phyloP scores from a whole-genome alignment of 163 green algal genomes.

The Coccomyxa subellipsoidea region DNA sequence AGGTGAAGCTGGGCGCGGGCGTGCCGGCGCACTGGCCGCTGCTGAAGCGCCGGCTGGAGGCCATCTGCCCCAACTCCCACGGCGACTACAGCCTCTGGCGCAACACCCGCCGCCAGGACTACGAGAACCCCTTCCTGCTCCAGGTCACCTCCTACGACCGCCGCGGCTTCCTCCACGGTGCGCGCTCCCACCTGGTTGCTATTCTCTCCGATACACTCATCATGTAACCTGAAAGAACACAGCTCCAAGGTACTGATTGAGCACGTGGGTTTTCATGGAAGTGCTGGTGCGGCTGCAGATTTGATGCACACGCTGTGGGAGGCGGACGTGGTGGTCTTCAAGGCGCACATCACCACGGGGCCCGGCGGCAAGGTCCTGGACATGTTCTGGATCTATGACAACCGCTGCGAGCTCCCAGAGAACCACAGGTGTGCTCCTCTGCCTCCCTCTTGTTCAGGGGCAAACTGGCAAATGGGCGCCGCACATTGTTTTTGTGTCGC shows the following conservation, averaged over 20 bases:
- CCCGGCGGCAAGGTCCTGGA: slow-evolving; percentile 56
- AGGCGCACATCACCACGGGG: slow-evolving; percentile 70
- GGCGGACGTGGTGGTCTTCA: slow-evolving; percentile 64
- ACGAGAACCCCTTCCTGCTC: slow-evolving; percentile 51
- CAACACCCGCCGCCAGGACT: slow-evolving; percentile 26
- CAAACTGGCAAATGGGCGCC: no score
- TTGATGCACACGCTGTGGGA: slow-evolving; percentile 71
- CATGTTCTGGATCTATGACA: slow-evolving; percentile 77
- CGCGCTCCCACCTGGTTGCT: background rate
- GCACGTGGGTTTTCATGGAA: no score
- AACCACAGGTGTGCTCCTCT: slow-evolving; percentile 20
- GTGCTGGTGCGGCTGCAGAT: no score
- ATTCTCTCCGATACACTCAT: background rate
- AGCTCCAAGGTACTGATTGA: background rate
- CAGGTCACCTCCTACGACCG: slow-evolving; percentile 55
- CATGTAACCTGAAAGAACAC: background rate
- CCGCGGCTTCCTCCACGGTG: slow-evolving; percentile 58
- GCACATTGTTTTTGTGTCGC: no score
- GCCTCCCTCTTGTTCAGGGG: no score
- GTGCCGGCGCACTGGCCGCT: slow-evolving; percentile 47
- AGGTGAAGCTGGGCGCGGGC: slow-evolving; percentile 29
- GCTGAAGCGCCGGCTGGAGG: slow-evolving; percentile 44
- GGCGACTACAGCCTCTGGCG: slow-evolving; percentile 30
- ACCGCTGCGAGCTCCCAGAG: slow-evolving; percentile 41
- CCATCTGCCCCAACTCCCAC: slow-evolving; percentile 35